Evolutionary conservation across 495 filamentous ascomycete genomes (phyloP).

Genomic region (Glarea lozoyensis): DNA sequence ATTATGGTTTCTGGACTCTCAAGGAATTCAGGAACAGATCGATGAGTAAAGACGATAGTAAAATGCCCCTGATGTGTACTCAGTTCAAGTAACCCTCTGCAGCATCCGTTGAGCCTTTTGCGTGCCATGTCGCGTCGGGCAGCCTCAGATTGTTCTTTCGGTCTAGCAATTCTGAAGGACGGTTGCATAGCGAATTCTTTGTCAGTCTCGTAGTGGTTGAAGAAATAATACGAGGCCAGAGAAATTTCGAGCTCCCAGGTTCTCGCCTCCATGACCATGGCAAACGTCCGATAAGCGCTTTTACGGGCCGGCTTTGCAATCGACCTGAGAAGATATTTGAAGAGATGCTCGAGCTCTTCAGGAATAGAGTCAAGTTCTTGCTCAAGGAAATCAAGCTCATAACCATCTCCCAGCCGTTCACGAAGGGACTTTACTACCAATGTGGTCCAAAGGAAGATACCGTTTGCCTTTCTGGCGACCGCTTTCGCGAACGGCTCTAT

Average conservation of each 20-base stretch:
- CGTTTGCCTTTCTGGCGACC: neutral
- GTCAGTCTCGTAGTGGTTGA: neutral
- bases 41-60: neutral
- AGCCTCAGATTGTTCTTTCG: neutral
- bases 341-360: neutral
- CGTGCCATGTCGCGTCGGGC: neutral
- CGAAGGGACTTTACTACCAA: neutral
- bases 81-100: neutral
- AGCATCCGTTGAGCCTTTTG: neutral
- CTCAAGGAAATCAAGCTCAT: neutral
- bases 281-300: neutral
- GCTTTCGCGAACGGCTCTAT: neutral
- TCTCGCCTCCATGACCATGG: neutral
- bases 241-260: neutral
- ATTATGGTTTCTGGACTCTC: neutral
- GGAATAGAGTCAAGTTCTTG: neutral
- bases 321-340: neutral
- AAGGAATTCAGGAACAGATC: neutral
- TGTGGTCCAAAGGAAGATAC: neutral
- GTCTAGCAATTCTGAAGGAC: neutral
- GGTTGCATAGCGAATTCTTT: neutral
- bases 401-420: neutral
- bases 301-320: neutral
- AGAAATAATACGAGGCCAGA: neutral
- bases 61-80: neutral